Base-by-base conservation (phyloP, 2,329 filamentous ascomycete species). In the Ceratocystis diversiconidia region DNA sequence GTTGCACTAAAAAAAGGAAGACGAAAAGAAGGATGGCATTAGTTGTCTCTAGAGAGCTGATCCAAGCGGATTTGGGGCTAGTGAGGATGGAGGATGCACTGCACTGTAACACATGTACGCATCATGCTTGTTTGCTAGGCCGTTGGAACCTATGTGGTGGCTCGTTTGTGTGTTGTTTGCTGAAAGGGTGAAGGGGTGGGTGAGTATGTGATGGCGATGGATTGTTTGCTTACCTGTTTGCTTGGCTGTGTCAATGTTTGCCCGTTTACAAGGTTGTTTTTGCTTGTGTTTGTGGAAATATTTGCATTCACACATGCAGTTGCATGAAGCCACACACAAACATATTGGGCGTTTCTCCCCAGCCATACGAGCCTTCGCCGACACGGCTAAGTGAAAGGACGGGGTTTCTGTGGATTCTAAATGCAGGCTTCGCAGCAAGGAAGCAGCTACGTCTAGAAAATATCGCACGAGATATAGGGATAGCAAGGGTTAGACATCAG, bases 181-280 rank as follows among this genome's bases (percentile, higher is more conserved):
- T 59, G 4, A 8, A 59, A 59, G 7, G 36, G 19, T 32, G 5
- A 15, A 30, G 22, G 28, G 52, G 15, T 52, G 55, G 28, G n/a
- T 36, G 28, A 28, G 48, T 25, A 32, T 25, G 48, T 52, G 48
- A 25, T 12, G 22, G 48, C n/a, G 22, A 59, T 59, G 55, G 55
- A 59, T 59, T 59, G 55, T 59, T 59, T 59, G 28, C 55, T 32
- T 59, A 59, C 25, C 28, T 59, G 55, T 59, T 59, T 52, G 22
- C 25, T 22, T 22, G 10, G 17, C 43, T 62, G 44, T 36, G 22
- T 3, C 43, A 50, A 62, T 62, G 25, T 50, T 50, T 50, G 28
- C 44, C 32, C 36, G 43, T 3, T 22, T 17, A 12, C 61, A 32
- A 28, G 22, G 19, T 5, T 12, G 19, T 44, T n/a, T 61, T 32